Evolutionary conservation across 2,329 filamentous ascomycete species (phyloP), one percentile per base, ranked within the genome.

Genomic region (Ophiostoma tasmaniense): DNA sequence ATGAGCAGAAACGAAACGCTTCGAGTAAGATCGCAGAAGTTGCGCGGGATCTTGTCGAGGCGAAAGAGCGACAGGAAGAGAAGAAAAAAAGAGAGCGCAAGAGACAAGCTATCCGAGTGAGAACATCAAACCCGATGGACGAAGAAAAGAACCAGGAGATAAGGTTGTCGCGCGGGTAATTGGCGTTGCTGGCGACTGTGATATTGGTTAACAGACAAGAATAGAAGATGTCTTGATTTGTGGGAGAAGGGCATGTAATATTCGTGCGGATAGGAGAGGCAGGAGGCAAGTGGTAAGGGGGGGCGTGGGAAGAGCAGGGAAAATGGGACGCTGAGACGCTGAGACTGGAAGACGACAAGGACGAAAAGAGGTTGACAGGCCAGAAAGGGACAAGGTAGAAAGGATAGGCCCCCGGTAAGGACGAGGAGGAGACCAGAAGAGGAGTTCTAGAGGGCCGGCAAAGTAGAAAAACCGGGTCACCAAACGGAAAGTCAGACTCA

Each of bases 141-240:
- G 69, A 66, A n/a, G 33, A 25, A 64, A 66, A n/a, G 33, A 28
- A 64, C 61, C 64, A 64, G n/a, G 62, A 39, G n/a, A 45, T 37
- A 39, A 39, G 35, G 42, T 45, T 70, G 66, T 70, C 68, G 68
- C 62, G 69, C 69, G 62, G 66, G 50, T 70, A 35, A 17, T 45
- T 50, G 39, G 39, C 28, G 64, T 52, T 25, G 67, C 67, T 68
- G 37, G 39, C 55, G 55, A 39, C 61, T 67, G 42, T 37, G 39
- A 64, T 64, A 66, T 68, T 70, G 52, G 66, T 68, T 35, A 55
- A 22, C 22, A 37, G 61, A 42, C 62, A 25, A 55, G 66, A 59
- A 59, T 64, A 33, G 37, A 17, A 28, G 20, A 67, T 17, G 30
- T 67, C 42, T 33, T 70, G 28, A 30, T 59, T 30, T 65, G 59